These are phyloP conservation scores for Dipodascopsis uninucleata DNA, from an alignment of 805 yeast species.

Conservation along the genomic window DNA sequence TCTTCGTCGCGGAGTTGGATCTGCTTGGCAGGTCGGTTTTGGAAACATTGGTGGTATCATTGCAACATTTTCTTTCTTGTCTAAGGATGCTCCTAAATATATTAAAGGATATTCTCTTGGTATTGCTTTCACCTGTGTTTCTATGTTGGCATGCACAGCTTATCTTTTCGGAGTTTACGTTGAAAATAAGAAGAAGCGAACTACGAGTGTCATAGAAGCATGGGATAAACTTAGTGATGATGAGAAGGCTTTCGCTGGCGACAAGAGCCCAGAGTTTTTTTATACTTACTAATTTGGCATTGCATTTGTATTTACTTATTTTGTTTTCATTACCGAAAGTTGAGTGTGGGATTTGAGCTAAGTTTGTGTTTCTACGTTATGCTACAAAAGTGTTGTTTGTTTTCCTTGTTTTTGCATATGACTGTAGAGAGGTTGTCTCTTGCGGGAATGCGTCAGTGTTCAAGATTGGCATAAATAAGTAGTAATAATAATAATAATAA, in stretches of 20 bases:
- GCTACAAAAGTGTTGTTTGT: no score
- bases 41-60: slow-evolving; percentile 73
- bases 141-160: slow-evolving; percentile 38
- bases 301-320: no score
- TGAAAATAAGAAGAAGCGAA: slow-evolving; percentile 32
- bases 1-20: slow-evolving; percentile 53
- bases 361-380: no score
- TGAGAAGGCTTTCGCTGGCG: slow-evolving; percentile 15
- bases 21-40: slow-evolving; percentile 64
- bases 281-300: slow-evolving; percentile 12
- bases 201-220: slow-evolving; percentile 25
- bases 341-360: no score
- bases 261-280: slow-evolving; percentile 13
- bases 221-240: slow-evolving; percentile 24
- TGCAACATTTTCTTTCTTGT: slow-evolving; percentile 54
- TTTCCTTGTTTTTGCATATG: no score
- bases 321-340: no score
- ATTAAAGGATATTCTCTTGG: slow-evolving; percentile 52
- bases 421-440: no score
- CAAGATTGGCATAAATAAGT: no score
- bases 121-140: slow-evolving; percentile 47
- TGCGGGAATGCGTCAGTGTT: no score
- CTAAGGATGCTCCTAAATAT: slow-evolving; percentile 57
- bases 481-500: no score
- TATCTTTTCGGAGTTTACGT: slow-evolving; percentile 38